Base-by-base conservation (phyloP, 176 grass and related monocot genomes). In the Rhynchospora pubera region DNA sequence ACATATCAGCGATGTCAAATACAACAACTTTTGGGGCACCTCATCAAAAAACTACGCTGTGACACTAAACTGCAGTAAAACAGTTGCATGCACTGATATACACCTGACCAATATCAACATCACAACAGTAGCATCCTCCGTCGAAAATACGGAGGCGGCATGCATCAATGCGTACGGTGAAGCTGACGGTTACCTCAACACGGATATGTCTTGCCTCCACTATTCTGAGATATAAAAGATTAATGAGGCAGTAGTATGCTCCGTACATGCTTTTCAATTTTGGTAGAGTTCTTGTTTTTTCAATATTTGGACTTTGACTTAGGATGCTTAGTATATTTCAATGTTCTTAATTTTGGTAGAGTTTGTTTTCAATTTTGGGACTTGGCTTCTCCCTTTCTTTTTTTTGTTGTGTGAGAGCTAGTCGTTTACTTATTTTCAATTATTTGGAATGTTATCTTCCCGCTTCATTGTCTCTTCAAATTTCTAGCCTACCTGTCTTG, bases 91-190 rank as follows among this genome's bases (percentile, higher is more conserved):
- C 82, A 79, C 63, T 13, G 55, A 39, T 16, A 84, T 88, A 50
- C 71, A 88, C 28, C 46, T 88, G 15, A 59, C 65, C 4, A 51
- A 81, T 80, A 68, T 74, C 9, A 73, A 84, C 56, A 80, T 88
- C 4, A 68, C 75, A 58, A 26, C 63, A 34, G 62, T 66, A 64
- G 45, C 82, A 42, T 73, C 21, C 7, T 73, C 74, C 0, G 21
- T 48, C 9, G 18, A 24, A 52, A 18, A 79, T 7, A 11, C 34
- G 16, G 28, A 69, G 57, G 59, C 72, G 18, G 77, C 55, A 43
- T 88, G 86, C 42, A 84, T 56, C 45, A 84, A 88, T 80, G 81
- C 82, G n/a, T 58, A 84, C 53, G 82, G 82, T 19, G 7, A 58
- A 13, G 78, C 53, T 6, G 58, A 46, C 21, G 86, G 86, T 19